Conservation (phyloP, 192 early-diverging fungal species). For the Phycomyces blakesleeanus region DNA sequence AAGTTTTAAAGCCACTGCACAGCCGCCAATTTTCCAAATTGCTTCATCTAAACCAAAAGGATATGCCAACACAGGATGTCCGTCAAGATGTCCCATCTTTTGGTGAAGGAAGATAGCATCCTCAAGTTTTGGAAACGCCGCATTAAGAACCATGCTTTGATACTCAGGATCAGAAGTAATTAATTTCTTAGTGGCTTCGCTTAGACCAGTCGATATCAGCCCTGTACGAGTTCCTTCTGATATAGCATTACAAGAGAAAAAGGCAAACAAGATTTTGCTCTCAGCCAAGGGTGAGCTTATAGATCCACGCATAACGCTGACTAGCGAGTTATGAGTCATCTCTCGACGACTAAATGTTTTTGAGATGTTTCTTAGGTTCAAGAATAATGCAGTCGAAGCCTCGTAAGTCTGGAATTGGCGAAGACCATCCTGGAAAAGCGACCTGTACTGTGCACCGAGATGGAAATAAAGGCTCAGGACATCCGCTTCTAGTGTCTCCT, state of each 20-base stretch:
- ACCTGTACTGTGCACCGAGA: constrained; percentile 59
- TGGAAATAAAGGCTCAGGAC: constrained; percentile 58
- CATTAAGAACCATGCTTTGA: constrained; percentile 41
- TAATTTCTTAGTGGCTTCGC: constrained; percentile 26
- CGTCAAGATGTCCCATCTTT: constrained; percentile 45
- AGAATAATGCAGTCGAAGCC: constrained; percentile 51
- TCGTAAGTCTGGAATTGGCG: constrained; percentile 66
- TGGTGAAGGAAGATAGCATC: constrained; percentile 37
- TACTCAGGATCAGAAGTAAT: constrained; percentile 17
- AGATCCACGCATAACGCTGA: constrained; percentile 49
- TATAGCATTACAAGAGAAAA: constrained; percentile 52
- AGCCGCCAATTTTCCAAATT: constrained; percentile 71
- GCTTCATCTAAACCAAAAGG: constrained; percentile 60
- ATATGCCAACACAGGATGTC: constrained; percentile 51
- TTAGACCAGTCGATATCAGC: constrained; percentile 27
- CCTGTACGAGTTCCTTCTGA: constrained; percentile 35
- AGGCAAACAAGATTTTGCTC: constrained; percentile 61
- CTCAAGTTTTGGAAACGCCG: constrained; percentile 54
- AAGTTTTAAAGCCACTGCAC: constrained; percentile 56
- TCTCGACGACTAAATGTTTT: constrained; percentile 19
- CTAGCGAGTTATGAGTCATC: constrained; percentile 44
- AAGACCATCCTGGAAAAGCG: constrained; percentile 61
- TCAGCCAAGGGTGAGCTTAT: constrained; percentile 49
- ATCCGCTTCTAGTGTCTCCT: constrained; percentile 57
- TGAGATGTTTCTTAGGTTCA: constrained; percentile 37